phyloP scores from a whole-genome alignment of 2,329 filamentous ascomycete species.

The Phialophora verrucosa region DNA sequence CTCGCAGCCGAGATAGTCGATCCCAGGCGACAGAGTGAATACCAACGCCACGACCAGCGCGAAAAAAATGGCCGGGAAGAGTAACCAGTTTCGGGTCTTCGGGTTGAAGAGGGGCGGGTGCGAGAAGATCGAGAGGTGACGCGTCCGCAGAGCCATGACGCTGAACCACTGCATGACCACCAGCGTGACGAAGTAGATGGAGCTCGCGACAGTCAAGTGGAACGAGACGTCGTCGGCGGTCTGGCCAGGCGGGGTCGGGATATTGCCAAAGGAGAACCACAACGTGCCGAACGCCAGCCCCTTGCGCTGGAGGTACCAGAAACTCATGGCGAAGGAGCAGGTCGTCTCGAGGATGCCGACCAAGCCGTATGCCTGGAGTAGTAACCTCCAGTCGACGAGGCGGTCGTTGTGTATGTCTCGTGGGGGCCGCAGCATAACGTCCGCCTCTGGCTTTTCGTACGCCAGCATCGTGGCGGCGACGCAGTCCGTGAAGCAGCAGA shows the following conservation, averaged over 20 bases:
- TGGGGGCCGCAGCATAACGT: constrained; percentile 72
- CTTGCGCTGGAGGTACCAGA: constrained; percentile 65
- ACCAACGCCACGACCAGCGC: constrained; percentile 72
- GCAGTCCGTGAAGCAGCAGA: constrained; percentile 75
- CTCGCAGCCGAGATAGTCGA: constrained; percentile 68
- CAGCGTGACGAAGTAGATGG: constrained; percentile 79
- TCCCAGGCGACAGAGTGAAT: constrained; percentile 67
- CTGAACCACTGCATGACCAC: constrained; percentile 81
- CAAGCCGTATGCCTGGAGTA: constrained; percentile 74
- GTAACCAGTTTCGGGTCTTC: constrained; percentile 68
- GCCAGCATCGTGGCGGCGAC: constrained; percentile 74
- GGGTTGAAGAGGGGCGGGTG: constrained; percentile 72
- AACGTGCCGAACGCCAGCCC: constrained; percentile 69
- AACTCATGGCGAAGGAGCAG: constrained; percentile 68
- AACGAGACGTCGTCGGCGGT: constrained; percentile 61
- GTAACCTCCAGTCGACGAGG: constrained; percentile 74
- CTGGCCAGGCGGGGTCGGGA: constrained; percentile 39
- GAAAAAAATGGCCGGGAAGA: constrained; percentile 74
- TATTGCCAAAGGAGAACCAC: constrained; percentile 71
- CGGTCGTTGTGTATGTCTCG: constrained; percentile 72
- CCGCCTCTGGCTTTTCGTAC: constrained; percentile 77
- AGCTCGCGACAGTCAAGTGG: constrained; percentile 68
- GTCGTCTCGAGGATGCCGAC: constrained; percentile 69
- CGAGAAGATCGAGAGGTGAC: constrained; percentile 71
- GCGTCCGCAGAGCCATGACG: constrained; percentile 70